These are phyloP conservation scores for Dryadomyces sulphureus DNA, from an alignment of 2,329 filamentous ascomycete genomes.

Conservation along the genomic window DNA sequence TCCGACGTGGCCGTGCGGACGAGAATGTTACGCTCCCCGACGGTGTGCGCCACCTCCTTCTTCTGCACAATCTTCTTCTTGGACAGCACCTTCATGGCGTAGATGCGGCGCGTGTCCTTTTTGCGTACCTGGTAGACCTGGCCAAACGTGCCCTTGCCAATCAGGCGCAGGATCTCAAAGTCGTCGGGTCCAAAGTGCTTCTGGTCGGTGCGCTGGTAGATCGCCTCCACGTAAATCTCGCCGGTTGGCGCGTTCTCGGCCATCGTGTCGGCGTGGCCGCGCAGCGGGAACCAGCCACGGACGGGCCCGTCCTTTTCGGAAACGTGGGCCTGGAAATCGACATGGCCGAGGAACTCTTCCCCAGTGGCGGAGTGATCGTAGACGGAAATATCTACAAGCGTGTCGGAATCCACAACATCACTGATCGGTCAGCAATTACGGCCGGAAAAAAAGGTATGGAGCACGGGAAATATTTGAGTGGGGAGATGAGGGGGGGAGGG, in stretches of 20 bases:
- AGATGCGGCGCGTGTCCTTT: conserved; percentile 89
- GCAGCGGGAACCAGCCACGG: conserved; percentile 73
- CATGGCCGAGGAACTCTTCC: conserved; percentile 84
- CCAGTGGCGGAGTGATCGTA: conserved; percentile 64
- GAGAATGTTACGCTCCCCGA: conserved; percentile 92
- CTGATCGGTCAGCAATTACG: conserved; percentile 32
- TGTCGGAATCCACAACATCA: conserved; percentile 85
- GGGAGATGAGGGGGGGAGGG: too few relatives aligned
- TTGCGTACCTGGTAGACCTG: conserved; percentile 98
- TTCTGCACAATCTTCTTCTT: conserved; percentile 99
- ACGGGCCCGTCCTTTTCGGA: conserved; percentile 53
- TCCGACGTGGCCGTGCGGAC: conserved; percentile 92
- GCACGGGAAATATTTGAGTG: not conserved
- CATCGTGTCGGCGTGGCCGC: conserved; percentile 57
- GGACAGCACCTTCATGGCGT: conserved; percentile 97
- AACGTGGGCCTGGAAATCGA: conserved; percentile 59
- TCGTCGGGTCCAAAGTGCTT: conserved; percentile 89
- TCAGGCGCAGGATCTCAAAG: conserved; percentile 89
- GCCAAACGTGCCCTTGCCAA: conserved; percentile 95
- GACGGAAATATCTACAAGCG: conserved; percentile 81
- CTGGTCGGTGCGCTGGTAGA: conserved; percentile 76
- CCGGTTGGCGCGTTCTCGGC: conserved; percentile 64
- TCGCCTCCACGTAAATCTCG: conserved; percentile 76
- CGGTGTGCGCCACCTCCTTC: conserved; percentile 95
- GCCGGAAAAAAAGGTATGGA: not conserved